These are phyloP conservation scores for Termitomyces heimii DNA, from an alignment of 768 basidiomycete species.

Conservation along the genomic window DNA sequence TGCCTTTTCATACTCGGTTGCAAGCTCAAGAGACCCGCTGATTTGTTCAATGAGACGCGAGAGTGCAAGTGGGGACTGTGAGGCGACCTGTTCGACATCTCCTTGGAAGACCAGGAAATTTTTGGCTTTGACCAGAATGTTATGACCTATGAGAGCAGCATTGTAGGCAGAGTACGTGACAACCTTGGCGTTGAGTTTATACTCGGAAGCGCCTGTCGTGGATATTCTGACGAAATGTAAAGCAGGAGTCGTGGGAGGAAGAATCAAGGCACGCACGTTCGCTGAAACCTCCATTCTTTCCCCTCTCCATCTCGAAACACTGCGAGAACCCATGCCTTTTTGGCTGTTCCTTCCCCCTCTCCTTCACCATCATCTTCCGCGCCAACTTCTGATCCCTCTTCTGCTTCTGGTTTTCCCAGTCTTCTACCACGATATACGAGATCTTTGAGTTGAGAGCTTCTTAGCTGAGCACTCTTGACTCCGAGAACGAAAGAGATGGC, in stretches of 20 bases:
- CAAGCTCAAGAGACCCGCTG: constrained; percentile 87
- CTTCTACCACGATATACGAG: constrained; percentile 89
- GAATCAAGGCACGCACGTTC: constrained; percentile 61
- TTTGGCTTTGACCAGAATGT: constrained; percentile 97
- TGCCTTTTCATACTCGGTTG: constrained; percentile 83
- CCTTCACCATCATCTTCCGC: constrained; percentile 44
- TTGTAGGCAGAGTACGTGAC: constrained; percentile 91
- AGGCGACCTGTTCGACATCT: constrained; percentile 96
- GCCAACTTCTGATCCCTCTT: constrained; percentile 36
- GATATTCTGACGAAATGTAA: constrained; percentile 60
- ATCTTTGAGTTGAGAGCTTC: constrained; percentile 92
- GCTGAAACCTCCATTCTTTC: constrained; percentile 87
- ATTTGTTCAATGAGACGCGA: constrained; percentile 93
- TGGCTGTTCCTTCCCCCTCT: constrained; percentile 78
- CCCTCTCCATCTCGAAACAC: constrained; percentile 72
- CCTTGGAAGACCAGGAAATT: constrained; percentile 99
- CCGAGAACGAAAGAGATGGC: constrained; percentile 99
- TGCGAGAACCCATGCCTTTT: constrained; percentile 94
- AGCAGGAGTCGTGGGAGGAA: not conserved
- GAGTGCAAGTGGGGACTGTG: constrained; percentile 88
- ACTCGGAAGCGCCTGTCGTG: constrained; percentile 82
- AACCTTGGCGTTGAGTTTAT: constrained; percentile 73
- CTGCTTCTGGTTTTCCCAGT: constrained; percentile 45
- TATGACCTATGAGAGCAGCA: constrained; percentile 77
- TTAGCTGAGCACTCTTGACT: constrained; percentile 87